Percentiles rank a stretch among this genome's conserved stretches.
Evolutionary conservation across 2,329 filamentous ascomycete genomes (phyloP).

Genomic region (Fusarium lyarnte): DNA sequence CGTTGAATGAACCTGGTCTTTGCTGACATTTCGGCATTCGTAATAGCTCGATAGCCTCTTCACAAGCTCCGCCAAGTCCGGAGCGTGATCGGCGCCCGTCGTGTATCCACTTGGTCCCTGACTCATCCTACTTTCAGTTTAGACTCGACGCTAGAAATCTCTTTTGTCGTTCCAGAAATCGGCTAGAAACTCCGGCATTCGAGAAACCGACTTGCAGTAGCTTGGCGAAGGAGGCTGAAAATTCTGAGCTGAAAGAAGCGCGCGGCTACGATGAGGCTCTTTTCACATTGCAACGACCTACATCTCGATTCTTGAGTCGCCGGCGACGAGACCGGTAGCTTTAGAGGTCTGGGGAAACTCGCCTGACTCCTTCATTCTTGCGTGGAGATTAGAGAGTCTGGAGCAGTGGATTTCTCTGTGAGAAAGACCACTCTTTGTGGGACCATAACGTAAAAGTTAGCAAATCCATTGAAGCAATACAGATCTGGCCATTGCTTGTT

Average conservation of each 20-base stretch:
- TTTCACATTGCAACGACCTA: neutral
- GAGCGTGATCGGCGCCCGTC: constrained; percentile 8
- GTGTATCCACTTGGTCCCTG: neutral
- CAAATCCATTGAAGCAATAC: constrained; percentile 18
- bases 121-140: neutral
- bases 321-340: neutral
- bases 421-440: constrained; percentile 9
- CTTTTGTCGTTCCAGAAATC: constrained; percentile 12
- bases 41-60: neutral
- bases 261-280: constrained; percentile 12
- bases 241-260: neutral
- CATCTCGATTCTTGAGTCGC: neutral
- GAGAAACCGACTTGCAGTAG: neutral
- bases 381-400: constrained; percentile 13
- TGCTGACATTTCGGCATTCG: no score
- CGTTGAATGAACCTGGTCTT: no score
- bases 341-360: constrained; percentile 5
- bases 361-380: neutral
- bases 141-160: constrained; percentile 12
- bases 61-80: neutral
- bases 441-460: constrained; percentile 37
- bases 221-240: constrained; percentile 20
- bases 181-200: constrained; percentile 6
- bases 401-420: neutral
- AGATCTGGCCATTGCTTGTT: constrained; percentile 13